phyloP scores from a whole-genome alignment of 148 eudicot species.

The Fagopyrum esculentum region DNA sequence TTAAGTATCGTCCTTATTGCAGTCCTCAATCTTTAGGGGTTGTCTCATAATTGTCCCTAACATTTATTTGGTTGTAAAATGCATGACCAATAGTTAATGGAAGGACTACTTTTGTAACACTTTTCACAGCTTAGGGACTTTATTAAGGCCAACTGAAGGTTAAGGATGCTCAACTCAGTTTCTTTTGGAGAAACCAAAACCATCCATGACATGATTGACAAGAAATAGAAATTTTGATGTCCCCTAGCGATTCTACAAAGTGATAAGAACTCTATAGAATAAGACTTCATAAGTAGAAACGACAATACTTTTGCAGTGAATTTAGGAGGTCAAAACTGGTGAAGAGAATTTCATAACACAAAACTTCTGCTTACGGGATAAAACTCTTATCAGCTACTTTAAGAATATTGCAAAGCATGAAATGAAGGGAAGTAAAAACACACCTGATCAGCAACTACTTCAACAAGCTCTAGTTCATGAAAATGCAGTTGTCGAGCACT shows the following conservation, averaged over 20 bases:
- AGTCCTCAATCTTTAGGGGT: no score
- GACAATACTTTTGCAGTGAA: not conserved
- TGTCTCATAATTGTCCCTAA: no score
- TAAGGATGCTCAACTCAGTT: not conserved
- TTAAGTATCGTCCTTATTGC: no score
- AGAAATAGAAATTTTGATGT: not conserved
- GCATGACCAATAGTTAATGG: no score
- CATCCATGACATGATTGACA: not conserved
- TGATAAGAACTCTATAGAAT: not conserved
- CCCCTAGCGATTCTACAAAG: not conserved
- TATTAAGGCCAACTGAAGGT: no score
- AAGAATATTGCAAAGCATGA: not conserved
- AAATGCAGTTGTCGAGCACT: slow-evolving; percentile 95
- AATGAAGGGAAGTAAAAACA: not conserved
- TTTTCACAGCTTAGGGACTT: no score
- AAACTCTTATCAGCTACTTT: not conserved
- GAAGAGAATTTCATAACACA: not conserved
- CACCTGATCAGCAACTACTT: slow-evolving; percentile 99
- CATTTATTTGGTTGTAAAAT: no score
- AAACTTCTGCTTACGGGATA: not conserved
- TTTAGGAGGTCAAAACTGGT: not conserved
- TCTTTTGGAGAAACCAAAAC: not conserved
- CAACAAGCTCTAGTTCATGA: slow-evolving; percentile 94
- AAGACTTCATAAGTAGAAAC: not conserved
- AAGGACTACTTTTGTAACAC: no score